Percentiles rank a stretch among this genome's conserved stretches.
Evolutionary conservation across 1,139 yeast species (phyloP).

Genomic region (Protomyces gravidus): DNA sequence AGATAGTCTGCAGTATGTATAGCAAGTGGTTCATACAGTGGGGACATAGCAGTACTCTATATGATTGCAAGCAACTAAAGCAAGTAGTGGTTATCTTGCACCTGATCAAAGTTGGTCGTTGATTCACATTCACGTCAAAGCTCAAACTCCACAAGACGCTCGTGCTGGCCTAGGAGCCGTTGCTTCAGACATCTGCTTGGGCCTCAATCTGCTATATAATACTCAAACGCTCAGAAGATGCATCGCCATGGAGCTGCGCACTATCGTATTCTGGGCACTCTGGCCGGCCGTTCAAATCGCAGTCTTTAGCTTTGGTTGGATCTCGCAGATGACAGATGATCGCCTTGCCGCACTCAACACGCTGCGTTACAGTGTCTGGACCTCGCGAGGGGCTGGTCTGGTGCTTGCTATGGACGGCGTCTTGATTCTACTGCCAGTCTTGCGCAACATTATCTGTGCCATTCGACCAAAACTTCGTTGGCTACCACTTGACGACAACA

Average conservation of each 20-base stretch:
- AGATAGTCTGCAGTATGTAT: neutral
- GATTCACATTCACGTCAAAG: too few relatives aligned
- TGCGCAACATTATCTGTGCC: conserved; percentile 1
- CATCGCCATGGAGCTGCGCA: neutral
- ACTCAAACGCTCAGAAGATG: neutral
- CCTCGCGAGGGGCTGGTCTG: conserved; percentile 3
- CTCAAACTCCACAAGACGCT: too few relatives aligned
- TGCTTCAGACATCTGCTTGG: too few relatives aligned
- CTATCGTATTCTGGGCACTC: neutral
- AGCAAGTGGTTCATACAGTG: neutral
- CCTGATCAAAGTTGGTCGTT: too few relatives aligned
- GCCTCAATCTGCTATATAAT: too few relatives aligned
- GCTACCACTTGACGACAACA: conserved; percentile 5
- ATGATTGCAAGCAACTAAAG: too few relatives aligned
- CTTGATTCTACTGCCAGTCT: conserved; percentile 6
- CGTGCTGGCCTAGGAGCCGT: too few relatives aligned
- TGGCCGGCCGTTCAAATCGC: conserved; percentile 1
- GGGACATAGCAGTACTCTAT: neutral
- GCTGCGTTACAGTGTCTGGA: conserved; percentile 3
- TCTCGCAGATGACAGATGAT: neutral
- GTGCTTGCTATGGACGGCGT: conserved; percentile 2
- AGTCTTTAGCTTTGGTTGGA: conserved; percentile 4
- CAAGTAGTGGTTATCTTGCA: too few relatives aligned
- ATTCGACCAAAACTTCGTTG: neutral
- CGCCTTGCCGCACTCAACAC: conserved; percentile 14